Conservation (phyloP, 129 eudicot species). For the Flaveria robusta region DNA sequence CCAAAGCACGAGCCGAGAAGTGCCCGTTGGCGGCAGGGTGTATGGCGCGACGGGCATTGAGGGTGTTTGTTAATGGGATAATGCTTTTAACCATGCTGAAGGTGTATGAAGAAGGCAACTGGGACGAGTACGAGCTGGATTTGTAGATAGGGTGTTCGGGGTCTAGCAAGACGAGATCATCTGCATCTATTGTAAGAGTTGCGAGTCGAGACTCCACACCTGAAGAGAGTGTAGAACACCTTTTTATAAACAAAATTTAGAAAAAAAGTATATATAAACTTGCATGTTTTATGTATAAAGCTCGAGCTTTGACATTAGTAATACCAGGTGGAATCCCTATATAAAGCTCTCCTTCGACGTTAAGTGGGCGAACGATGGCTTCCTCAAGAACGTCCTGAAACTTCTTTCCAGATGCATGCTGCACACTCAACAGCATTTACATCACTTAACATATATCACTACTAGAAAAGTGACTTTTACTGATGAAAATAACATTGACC, state of each 20-base stretch:
- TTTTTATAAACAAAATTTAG: background rate
- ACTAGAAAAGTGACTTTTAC: background rate
- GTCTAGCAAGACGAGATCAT: constrained; percentile 49
- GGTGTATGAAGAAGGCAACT: constrained; percentile 68
- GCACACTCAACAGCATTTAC: constrained; percentile 22
- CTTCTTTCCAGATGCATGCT: constrained; percentile 85
- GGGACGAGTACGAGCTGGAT: constrained; percentile 21
- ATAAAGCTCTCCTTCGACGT: constrained; percentile 85
- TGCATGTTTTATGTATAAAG: background rate
- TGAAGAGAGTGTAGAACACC: constrained; percentile 19
- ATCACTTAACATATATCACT: background rate
- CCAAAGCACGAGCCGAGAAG: constrained; percentile 95
- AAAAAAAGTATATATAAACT: background rate
- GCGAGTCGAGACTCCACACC: constrained; percentile 95
- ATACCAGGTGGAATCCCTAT: constrained; percentile 93
- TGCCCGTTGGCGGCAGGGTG: constrained; percentile 85
- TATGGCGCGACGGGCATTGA: constrained; percentile 73
- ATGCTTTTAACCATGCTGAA: constrained; percentile 45
- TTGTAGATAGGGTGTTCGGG: constrained; percentile 34
- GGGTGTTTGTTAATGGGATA: constrained; percentile 67
- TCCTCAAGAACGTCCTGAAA: constrained; percentile 92
- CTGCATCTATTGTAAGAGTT: constrained; percentile 66
- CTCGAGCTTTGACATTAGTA: background rate
- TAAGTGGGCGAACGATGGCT: constrained; percentile 75
- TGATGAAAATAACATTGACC: background rate